phyloP scores from a whole-genome alignment of 2,329 filamentous ascomycete species.

The Cryphonectria naterciae region DNA sequence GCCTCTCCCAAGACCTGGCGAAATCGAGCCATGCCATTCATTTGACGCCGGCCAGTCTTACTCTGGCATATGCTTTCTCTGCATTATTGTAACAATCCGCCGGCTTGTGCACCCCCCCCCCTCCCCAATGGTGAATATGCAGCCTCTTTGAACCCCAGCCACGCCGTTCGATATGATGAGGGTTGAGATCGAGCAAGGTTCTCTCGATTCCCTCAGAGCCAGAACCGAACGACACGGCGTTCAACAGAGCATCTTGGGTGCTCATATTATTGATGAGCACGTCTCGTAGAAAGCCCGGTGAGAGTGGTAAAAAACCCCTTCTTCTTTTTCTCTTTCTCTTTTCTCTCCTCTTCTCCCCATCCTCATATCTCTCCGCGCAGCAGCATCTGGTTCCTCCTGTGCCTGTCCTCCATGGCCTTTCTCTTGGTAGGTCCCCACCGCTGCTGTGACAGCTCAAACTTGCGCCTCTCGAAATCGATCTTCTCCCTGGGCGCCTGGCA shows the following conservation, averaged over 20 bases:
- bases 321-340: neutral
- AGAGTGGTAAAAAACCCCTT: neutral
- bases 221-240: neutral
- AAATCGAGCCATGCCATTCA: neutral
- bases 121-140: neutral
- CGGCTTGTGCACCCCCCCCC: neutral
- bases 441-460: slow-evolving; percentile 53
- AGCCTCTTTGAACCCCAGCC: neutral
- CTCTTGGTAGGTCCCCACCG: slow-evolving; percentile 61
- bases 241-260: neutral
- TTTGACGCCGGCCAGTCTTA: slow-evolving; percentile 12
- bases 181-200: neutral
- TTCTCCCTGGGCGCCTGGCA: slow-evolving; percentile 55
- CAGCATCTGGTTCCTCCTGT: slow-evolving; percentile 57
- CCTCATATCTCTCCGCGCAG: slow-evolving; percentile 55
- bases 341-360: neutral
- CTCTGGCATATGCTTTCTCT: slow-evolving; percentile 3
- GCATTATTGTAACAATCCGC: slow-evolving; percentile 3
- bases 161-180: neutral
- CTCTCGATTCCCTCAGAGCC: neutral
- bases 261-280: neutral
- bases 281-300: neutral
- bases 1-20: neutral
- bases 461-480: slow-evolving; percentile 48
- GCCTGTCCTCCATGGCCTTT: slow-evolving; percentile 59